These are phyloP conservation scores for Pestalotiopsis sp. DNA, from an alignment of 2,329 filamentous ascomycete species.

Conservation along the genomic window DNA sequence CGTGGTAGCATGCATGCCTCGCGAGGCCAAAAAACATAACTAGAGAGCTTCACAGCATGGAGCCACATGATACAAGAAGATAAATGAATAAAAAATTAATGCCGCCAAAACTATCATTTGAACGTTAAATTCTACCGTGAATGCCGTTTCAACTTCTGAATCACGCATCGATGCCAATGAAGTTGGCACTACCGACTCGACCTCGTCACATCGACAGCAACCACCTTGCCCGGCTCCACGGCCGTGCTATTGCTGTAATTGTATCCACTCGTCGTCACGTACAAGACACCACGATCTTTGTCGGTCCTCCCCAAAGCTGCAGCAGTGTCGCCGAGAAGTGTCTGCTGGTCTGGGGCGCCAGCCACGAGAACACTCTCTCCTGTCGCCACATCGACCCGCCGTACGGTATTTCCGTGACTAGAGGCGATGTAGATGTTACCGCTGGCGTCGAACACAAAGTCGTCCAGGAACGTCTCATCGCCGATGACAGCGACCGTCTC, in stretches of 20 bases:
- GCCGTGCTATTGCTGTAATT: neutral
- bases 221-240: constrained; percentile 3
- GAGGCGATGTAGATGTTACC: constrained; percentile 1
- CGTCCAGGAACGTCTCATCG: constrained; percentile 5
- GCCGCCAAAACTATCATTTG: neutral
- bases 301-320: constrained; percentile 3
- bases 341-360: neutral
- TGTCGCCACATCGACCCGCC: neutral
- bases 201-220: constrained; percentile 2
- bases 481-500: neutral
- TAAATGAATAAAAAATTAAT: neutral
- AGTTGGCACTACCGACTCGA: neutral
- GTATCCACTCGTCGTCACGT: constrained; percentile 2
- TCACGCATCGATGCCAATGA: neutral
- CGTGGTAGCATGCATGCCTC: neutral
- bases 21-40: neutral
- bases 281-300: neutral
- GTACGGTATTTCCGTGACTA: neutral
- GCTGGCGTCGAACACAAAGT: neutral
- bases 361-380: neutral
- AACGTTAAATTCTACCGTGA: neutral
- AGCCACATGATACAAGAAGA: neutral
- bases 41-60: neutral
- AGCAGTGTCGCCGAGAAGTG: constrained; percentile 3
- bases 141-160: neutral